Base-by-base conservation (phyloP, 768 basidiomycete species). In the Symmetrospora coprosmae region DNA sequence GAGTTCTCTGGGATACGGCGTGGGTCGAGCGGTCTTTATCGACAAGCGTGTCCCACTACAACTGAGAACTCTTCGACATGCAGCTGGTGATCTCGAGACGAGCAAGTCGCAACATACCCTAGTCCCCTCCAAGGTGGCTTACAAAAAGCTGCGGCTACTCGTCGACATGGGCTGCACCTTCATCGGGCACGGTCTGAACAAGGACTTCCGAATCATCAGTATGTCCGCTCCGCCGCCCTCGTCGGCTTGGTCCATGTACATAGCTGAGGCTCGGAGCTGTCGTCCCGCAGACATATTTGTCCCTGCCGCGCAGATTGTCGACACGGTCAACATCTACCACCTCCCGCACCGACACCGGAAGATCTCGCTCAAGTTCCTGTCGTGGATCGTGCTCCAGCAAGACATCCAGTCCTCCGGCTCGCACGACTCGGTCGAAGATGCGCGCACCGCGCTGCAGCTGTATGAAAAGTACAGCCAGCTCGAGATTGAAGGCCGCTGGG, bases 121-220 rank as follows among this genome's bases (percentile, higher is more conserved):
- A 45, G 94, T 92, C 1, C 92, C 94, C 0, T 75, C 96, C 60
- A 99, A 99, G 69, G 79, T 92, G n/a, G 94, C 90, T 1, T 99
- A 97, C 75, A 97, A 97, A 77, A 99, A 99, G 71, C 76, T 99
- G 13, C 81, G 94, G 1, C 73, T 91, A 19, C 77, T 97, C 4
- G 90, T 97, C 19, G 94, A 99, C 71, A 78, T 84, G 23, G 90
- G 91, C 4, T 99, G 94, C 69, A 85, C 89, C 60, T 99, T 99
- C 71, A 85, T 97, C 56, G 94, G 94, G 0, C 94, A 99, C 68
- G 94, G 94, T 4, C 79, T 99, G 17, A 85, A 88, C 16, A 96
- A 97, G 70, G 94, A 99, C 71, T 96, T 97, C 75, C 81, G 92
- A 11, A 97, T 92, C 58, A 99, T 97, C 75, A 99, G 92, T 92